A percentile compares a stretch with the other conserved stretches of the same genome.
Conservation (phyloP, 352 stramenopile species). For the Phytophthora vignae region DNA sequence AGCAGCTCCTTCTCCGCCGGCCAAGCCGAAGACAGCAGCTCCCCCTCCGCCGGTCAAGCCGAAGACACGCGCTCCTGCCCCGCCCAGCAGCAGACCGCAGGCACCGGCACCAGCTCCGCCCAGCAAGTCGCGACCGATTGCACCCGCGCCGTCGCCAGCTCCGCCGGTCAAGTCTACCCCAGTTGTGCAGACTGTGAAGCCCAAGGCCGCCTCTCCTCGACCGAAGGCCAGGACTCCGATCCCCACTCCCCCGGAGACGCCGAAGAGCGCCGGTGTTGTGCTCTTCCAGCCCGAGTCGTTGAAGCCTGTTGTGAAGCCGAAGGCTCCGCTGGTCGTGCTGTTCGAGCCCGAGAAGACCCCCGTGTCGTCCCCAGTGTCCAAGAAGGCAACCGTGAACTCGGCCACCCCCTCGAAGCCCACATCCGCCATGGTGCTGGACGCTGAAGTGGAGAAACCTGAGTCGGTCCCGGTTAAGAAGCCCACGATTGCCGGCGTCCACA, state of each 20-base stretch:
- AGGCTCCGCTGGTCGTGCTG: constrained; percentile 37
- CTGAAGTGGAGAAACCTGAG: constrained; percentile 28
- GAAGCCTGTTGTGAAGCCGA: constrained; percentile 37
- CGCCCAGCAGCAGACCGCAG: constrained; percentile 18
- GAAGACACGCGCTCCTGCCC: constrained; percentile 8
- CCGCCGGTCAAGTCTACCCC: constrained; percentile 1
- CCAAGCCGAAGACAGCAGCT: constrained; percentile 16
- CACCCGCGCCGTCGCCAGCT: too few relatives aligned
- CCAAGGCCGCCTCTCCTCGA: constrained; percentile 26
- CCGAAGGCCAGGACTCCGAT: constrained; percentile 14
- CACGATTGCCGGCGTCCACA: constrained; percentile 36
- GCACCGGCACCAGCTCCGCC: constrained; percentile 5
- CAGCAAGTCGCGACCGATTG: too few relatives aligned
- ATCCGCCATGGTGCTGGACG: constrained; percentile 26
- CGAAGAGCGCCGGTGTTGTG: constrained; percentile 38
- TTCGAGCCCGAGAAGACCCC: constrained; percentile 38
- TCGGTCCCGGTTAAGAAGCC: constrained; percentile 2
- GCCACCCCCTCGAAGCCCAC: constrained; percentile 31
- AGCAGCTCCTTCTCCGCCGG: constrained; percentile 11
- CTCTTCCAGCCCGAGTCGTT: constrained; percentile 43
- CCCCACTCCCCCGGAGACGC: constrained; percentile 12
- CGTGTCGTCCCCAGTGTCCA: constrained; percentile 10
- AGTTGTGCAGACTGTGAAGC: constrained; percentile 4
- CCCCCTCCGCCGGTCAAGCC: constrained; percentile 10
- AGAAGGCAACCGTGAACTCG: constrained; percentile 26